A percentile compares a stretch with the other conserved stretches of the same genome.
Conservation (phyloP, 106 monocot genomes). For the Acorus calamus region DNA sequence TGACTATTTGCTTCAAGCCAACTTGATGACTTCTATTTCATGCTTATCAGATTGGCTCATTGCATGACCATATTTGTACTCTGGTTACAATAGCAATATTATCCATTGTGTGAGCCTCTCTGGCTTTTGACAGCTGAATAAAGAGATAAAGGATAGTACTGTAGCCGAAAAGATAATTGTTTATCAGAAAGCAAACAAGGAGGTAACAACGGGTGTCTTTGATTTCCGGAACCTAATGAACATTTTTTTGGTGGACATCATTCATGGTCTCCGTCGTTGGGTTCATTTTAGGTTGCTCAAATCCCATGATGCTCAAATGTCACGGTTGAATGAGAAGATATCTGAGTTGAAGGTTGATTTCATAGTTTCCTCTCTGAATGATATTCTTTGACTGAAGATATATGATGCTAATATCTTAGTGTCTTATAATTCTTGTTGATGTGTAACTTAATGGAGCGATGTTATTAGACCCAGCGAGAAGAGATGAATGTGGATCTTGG, state of each 20-base stretch:
- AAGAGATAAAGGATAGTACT: slow-evolving; percentile 53
- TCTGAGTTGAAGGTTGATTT: slow-evolving; percentile 57
- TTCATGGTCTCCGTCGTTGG: neutral
- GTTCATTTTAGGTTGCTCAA: slow-evolving; percentile 58
- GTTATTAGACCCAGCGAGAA: slow-evolving; percentile 41
- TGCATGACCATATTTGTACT: too few relatives aligned
- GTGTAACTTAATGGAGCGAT: neutral
- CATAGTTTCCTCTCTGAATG: neutral
- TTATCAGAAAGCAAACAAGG: slow-evolving; percentile 88
- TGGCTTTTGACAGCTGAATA: slow-evolving; percentile 42
- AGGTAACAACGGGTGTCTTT: slow-evolving; percentile 31
- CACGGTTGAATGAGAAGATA: slow-evolving; percentile 74
- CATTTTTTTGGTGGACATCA: neutral
- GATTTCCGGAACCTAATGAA: too few relatives aligned
- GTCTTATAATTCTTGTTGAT: too few relatives aligned
- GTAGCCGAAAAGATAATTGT: slow-evolving; percentile 72
- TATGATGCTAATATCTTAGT: too few relatives aligned
- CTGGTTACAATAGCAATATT: too few relatives aligned
- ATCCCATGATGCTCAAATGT: slow-evolving; percentile 83
- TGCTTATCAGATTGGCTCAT: too few relatives aligned
- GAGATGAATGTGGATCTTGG: slow-evolving; percentile 67
- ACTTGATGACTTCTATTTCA: too few relatives aligned
- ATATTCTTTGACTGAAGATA: neutral
- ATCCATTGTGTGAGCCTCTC: neutral
- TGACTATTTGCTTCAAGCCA: too few relatives aligned